These are phyloP conservation scores for Metschnikowia hibisci DNA, from an alignment of 805 yeast genomes.

Conservation along the genomic window DNA sequence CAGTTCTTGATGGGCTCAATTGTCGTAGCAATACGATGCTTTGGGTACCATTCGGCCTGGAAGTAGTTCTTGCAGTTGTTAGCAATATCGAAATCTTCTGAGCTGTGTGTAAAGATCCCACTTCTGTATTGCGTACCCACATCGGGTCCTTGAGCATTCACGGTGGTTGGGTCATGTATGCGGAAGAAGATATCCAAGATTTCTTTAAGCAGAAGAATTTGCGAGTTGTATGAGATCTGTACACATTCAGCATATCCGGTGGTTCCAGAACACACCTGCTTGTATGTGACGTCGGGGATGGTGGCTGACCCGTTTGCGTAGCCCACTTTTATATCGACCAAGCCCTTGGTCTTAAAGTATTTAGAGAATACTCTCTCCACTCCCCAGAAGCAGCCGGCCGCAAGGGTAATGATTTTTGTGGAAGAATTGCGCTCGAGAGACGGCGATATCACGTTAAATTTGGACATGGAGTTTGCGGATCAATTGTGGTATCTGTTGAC, in stretches of 20 bases:
- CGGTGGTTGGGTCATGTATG: conserved; percentile 91
- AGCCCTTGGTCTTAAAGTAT: conserved; percentile 58
- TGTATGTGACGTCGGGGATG: conserved; percentile 42
- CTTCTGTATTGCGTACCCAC: conserved; percentile 87
- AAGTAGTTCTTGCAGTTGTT: conserved; percentile 44
- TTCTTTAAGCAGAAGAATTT: conserved; percentile 51
- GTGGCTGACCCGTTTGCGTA: conserved; percentile 81
- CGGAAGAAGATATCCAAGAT: conserved; percentile 80
- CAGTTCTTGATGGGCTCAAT: conserved; percentile 66
- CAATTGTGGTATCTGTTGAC: neutral
- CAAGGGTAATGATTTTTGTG: conserved; percentile 38
- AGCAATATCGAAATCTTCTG: conserved; percentile 46
- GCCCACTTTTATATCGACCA: conserved; percentile 80
- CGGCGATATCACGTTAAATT: conserved; percentile 26
- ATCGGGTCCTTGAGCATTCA: conserved; percentile 83
- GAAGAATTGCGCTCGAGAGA: conserved; percentile 32
- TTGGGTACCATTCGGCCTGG: conserved; percentile 75
- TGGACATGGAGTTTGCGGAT: neutral
- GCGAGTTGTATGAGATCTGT: conserved; percentile 80
- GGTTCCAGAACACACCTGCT: conserved; percentile 69
- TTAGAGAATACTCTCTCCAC: conserved; percentile 80
- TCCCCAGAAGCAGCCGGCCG: conserved; percentile 82
- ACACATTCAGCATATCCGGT: conserved; percentile 79
- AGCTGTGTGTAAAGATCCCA: conserved; percentile 65
- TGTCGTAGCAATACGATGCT: conserved; percentile 61